phyloP scores from a whole-genome alignment of 805 yeast species.

The Sugiyamaella qingdaonensis region DNA sequence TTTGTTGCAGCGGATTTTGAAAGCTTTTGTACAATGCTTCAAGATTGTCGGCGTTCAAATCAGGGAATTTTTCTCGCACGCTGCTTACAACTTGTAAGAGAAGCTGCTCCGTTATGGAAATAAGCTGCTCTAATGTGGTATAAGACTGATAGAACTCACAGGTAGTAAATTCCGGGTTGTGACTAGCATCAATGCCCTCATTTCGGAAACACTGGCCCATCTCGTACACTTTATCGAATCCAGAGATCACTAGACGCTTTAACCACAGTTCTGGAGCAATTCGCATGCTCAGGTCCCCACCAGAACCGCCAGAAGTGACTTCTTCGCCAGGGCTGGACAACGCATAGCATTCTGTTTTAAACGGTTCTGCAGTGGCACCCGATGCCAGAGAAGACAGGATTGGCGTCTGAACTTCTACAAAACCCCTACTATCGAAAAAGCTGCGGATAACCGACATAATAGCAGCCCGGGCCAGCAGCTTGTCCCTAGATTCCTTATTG shows the following conservation, averaged over 20 bases:
- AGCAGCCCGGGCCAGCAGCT: conserved; percentile 49
- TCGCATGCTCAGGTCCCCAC: conserved; percentile 52
- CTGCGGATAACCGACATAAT: conserved; percentile 52
- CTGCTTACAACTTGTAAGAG: conserved; percentile 40
- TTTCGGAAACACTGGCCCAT: conserved; percentile 98
- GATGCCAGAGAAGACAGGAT: conserved; percentile 62
- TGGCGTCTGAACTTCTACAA: conserved; percentile 88
- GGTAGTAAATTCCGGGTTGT: conserved; percentile 98
- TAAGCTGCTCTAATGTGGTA: conserved; percentile 61
- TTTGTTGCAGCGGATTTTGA: conserved; percentile 32
- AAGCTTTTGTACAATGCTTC: conserved; percentile 13
- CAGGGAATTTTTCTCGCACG: conserved; percentile 23
- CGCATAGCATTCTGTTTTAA: conserved; percentile 47
- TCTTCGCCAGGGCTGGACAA: conserved; percentile 67
- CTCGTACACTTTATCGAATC: conserved; percentile 96
- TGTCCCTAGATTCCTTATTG: conserved; percentile 46
- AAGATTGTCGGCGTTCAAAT: conserved; percentile 13
- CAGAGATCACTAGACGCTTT: conserved; percentile 96
- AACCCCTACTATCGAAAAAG: conserved; percentile 52
- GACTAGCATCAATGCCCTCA: conserved; percentile 98
- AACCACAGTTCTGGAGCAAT: conserved; percentile 96
- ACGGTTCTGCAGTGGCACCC: conserved; percentile 94
- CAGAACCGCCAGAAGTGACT: conserved; percentile 40
- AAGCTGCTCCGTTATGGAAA: conserved; percentile 57
- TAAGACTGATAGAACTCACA: conserved; percentile 98